Base-by-base conservation (phyloP, 257 asterid species). In the Echium plantagineum region DNA sequence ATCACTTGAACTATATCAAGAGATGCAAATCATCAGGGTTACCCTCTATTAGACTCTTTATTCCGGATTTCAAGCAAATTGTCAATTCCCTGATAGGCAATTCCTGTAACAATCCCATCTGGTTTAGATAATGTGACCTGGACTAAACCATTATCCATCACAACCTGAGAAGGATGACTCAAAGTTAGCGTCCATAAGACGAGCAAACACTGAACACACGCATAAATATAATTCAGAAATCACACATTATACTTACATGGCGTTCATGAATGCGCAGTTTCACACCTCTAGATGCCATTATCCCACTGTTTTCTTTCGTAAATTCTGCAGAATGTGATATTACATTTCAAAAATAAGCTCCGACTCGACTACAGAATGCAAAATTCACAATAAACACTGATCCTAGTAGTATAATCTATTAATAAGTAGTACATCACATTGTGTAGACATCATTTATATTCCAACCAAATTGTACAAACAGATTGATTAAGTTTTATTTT, bases 171-270 rank as follows among this genome's bases (percentile, higher is more conserved):
- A 61, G 51, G 32, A 67, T 30, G 13, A 20, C 21, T 62, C 24
- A 5, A 58, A 48, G 35, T 56, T 81, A 87, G 90, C 96, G 90
- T 75, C 94, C 72, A 67, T 81, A 78, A 21, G 87, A 73, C 65
- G 46, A 89, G 51, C 20, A 89, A 69, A 58, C 94, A 95, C 62
- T 89, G 84, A 26, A 82, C 93, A 77, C 86, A 69, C 69, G 78
- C 69, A 65, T 84, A 89, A 95, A 86, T 81, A 65, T 84, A 89
- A 95, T 89, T 81, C 24, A 47, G 5, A 13, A n/a, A n/a, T n/a
- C n/a, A n/a, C n/a, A n/a, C n/a, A n/a, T 35, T 7, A 19, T 64
- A 63, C 52, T 73, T 73, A 85, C 96, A 70, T 83, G 76, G 71
- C 67, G 87, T 66, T 83, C 80, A 61, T 66, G 87, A 71, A 83